Conservation (phyloP, 352 stramenopile genomes). For the Blastocystis sp. region DNA sequence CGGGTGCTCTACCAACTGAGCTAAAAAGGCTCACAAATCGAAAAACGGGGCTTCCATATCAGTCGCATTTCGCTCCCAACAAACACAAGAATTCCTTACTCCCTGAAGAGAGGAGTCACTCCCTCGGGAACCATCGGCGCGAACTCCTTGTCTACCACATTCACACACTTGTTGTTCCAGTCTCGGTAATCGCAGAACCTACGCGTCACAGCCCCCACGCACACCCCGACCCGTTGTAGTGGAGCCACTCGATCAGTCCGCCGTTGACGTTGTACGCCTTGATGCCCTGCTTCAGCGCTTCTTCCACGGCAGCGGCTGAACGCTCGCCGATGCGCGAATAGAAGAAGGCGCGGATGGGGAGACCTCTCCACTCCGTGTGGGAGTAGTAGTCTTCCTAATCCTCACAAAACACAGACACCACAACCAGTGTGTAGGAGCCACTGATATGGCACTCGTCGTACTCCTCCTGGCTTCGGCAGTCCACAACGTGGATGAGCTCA, state of each 20-base stretch:
- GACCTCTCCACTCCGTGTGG: background rate
- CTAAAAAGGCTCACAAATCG: slow-evolving; percentile 46
- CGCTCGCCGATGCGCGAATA: slow-evolving; percentile 66
- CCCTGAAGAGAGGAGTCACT: background rate
- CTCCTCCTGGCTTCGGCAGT: slow-evolving; percentile 45
- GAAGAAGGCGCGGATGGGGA: slow-evolving; percentile 62
- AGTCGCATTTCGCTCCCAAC: background rate
- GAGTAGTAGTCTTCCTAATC: slow-evolving; percentile 15
- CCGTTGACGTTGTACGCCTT: slow-evolving; percentile 68
- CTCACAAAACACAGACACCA: background rate
- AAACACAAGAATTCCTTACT: slow-evolving; percentile 9
- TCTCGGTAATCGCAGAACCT: slow-evolving; percentile 51
- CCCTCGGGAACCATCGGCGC: background rate
- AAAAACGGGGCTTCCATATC: background rate
- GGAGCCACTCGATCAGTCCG: slow-evolving; percentile 58
- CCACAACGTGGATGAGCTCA: slow-evolving; percentile 57
- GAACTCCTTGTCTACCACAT: slow-evolving; percentile 47
- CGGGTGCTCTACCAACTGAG: slow-evolving; percentile 75
- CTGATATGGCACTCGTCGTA: slow-evolving; percentile 59
- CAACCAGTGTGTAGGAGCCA: background rate
- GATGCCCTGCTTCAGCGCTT: slow-evolving; percentile 61
- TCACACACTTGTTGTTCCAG: background rate
- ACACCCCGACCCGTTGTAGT: slow-evolving; percentile 13
- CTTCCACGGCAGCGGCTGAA: slow-evolving; percentile 9
- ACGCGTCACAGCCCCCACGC: background rate